These are phyloP conservation scores for Trypanosoma platydactyli DNA, from an alignment of 208 protist genomes.

Conservation along the genomic window DNA sequence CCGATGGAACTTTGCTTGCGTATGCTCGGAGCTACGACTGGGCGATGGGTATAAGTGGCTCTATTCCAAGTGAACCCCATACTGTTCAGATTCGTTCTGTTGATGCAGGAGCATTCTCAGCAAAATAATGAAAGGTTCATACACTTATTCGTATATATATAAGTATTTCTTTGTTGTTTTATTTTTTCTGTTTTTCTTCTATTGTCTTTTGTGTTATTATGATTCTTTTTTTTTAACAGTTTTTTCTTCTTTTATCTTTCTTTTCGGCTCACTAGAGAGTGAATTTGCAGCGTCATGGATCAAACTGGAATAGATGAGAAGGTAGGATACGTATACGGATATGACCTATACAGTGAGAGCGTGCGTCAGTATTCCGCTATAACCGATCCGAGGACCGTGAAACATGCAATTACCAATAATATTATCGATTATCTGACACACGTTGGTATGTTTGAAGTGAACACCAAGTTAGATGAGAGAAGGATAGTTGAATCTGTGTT, in stretches of 20 bases:
- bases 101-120: neutral
- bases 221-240: slow-evolving; percentile 4
- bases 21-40: slow-evolving; percentile 88
- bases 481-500: slow-evolving; percentile 1
- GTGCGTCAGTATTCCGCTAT: slow-evolving; percentile 53
- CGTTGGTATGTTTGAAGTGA: slow-evolving; percentile 16
- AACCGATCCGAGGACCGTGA: slow-evolving; percentile 45
- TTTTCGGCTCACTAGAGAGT: slow-evolving; percentile 5
- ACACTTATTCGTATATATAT: slow-evolving; percentile 23
- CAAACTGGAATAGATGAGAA: slow-evolving; percentile 4
- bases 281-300: slow-evolving; percentile 6
- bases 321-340: slow-evolving; percentile 51
- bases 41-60: slow-evolving; percentile 69
- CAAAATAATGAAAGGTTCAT: slow-evolving; percentile 9
- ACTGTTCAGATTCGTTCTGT: slow-evolving; percentile 20
- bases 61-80: slow-evolving; percentile 29
- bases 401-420: slow-evolving; percentile 21
- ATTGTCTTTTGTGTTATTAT: slow-evolving; percentile 12
- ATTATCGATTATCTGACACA: slow-evolving; percentile 32
- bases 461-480: neutral
- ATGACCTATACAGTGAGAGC: slow-evolving; percentile 69
- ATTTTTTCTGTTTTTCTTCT: slow-evolving; percentile 8
- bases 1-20: slow-evolving; percentile 56
- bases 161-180: slow-evolving; percentile 2
- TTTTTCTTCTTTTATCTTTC: slow-evolving; percentile 23